Evolutionary conservation across 2,329 filamentous ascomycete species (phyloP).

Genomic region (Botrytis paeoniae): DNA sequence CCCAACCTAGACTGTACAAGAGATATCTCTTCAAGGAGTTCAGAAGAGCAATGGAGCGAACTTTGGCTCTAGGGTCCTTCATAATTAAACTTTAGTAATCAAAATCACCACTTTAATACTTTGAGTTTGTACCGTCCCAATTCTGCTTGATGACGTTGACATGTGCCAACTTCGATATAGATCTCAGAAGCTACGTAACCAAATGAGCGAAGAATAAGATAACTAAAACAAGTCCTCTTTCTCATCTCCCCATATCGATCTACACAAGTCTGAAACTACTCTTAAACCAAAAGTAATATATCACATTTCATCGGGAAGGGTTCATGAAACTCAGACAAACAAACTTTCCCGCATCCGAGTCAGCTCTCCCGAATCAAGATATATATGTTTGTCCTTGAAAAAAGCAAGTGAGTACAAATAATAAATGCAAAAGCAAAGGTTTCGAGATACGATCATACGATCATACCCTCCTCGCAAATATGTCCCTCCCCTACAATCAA

Average conservation of each 20-base stretch:
- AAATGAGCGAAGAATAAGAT: not conserved
- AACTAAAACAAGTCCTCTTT: not conserved
- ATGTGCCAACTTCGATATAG: not conserved
- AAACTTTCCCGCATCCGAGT: conserved; percentile 10
- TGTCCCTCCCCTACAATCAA: not conserved
- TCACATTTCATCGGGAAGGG: conserved; percentile 10
- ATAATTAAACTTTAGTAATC: not conserved
- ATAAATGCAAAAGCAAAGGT: conserved; percentile 6
- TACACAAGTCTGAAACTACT: not conserved
- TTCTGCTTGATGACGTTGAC: not conserved
- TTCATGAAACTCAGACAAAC: conserved; percentile 13
- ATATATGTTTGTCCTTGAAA: conserved; percentile 4
- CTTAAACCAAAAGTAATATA: not conserved
- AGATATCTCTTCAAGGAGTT: conserved; percentile 6
- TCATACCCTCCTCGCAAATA: not conserved
- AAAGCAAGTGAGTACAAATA: conserved; percentile 9
- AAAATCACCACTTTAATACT: conserved; percentile 6
- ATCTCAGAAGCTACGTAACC: not conserved
- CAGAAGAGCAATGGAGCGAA: not conserved
- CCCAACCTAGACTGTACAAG: conserved; percentile 14
- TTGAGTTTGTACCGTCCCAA: not conserved
- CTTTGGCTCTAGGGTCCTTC: conserved; percentile 1
- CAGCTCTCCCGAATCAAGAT: conserved; percentile 6
- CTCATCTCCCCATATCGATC: conserved; percentile 1
- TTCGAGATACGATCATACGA: not conserved